A percentile compares a stretch with the other conserved stretches of the same genome.
Evolutionary conservation across 2,329 filamentous ascomycete genomes (phyloP).

Genomic region (Lasiodiplodia gonubiensis): DNA sequence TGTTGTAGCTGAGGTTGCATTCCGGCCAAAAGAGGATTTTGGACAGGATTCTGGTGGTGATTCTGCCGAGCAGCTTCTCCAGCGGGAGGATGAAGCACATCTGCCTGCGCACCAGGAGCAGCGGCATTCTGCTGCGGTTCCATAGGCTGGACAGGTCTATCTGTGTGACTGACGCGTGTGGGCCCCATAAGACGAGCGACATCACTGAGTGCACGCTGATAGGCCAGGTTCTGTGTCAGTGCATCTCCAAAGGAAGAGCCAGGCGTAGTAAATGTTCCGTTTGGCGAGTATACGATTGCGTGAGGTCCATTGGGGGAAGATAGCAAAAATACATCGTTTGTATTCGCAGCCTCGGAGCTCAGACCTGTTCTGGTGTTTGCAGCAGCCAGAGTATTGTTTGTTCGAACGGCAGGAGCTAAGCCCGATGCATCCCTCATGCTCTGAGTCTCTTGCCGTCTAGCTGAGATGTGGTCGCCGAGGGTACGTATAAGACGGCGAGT

Average conservation of each 20-base stretch:
- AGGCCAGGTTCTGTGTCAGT: conserved; percentile 15
- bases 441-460: conserved; percentile 2
- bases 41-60: conserved; percentile 7
- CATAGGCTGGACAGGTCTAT: not conserved
- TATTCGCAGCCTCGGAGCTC: conserved; percentile 30
- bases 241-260: conserved; percentile 3
- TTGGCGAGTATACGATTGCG: conserved; percentile 37
- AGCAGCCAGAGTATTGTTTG: not conserved
- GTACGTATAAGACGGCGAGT: conserved; percentile 16
- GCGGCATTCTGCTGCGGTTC: conserved; percentile 1
- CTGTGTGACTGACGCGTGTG: conserved; percentile 6
- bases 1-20: conserved; percentile 11
- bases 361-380: not conserved
- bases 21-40: conserved; percentile 5
- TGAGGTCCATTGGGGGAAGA: conserved; percentile 46
- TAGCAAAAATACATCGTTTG: conserved; percentile 41
- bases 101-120: not conserved
- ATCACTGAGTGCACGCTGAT: conserved; percentile 23
- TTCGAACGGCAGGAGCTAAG: not conserved
- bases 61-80: not conserved
- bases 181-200: conserved; percentile 11
- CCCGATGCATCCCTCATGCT: not conserved
- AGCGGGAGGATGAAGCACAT: not conserved
- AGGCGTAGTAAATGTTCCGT: not conserved
- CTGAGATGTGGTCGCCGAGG: conserved; percentile 4